Evolutionary conservation across 164 flowering plant genomes (phyloP).

Genomic region (Buxus sempervirens): DNA sequence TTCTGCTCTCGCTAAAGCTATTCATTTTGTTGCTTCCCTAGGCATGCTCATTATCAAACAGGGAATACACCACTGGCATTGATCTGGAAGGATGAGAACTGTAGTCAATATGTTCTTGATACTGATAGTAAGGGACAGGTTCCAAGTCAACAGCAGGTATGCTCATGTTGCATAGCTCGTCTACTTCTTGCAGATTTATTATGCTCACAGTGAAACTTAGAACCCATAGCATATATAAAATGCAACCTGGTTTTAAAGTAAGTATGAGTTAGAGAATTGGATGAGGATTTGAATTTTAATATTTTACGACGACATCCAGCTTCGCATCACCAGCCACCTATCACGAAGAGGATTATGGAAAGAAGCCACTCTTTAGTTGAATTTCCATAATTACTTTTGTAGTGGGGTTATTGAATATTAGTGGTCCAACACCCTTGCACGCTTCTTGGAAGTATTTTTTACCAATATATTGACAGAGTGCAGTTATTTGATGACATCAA

Average conservation of each 20-base stretch:
- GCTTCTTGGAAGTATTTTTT: not conserved
- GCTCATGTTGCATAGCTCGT: constrained; percentile 2
- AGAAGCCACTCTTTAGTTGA: not conserved
- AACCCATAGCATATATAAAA: too few species aligned
- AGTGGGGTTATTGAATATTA: not conserved
- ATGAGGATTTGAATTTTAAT: not conserved
- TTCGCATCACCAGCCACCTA: not conserved
- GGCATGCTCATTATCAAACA: constrained; percentile 92
- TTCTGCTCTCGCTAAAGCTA: not conserved
- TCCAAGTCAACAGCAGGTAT: constrained; percentile 85
- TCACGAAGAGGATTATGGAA: not conserved
- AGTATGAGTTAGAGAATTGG: not conserved
- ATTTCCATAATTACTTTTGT: not conserved
- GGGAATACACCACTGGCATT: constrained; percentile 87
- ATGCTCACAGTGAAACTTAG: not conserved
- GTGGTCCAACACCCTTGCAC: not conserved
- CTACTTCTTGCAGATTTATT: not conserved
- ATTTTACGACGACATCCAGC: not conserved
- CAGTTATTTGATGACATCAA: too few species aligned
- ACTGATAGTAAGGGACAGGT: constrained; percentile 83
- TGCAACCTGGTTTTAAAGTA: too few species aligned
- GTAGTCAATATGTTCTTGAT: constrained; percentile 94
- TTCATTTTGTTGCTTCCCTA: constrained; percentile 20
- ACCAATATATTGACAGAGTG: not conserved
- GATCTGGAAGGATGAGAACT: constrained; percentile 93